phyloP scores from a whole-genome alignment of 495 filamentous ascomycete species.

The Neurospora cerealis region DNA sequence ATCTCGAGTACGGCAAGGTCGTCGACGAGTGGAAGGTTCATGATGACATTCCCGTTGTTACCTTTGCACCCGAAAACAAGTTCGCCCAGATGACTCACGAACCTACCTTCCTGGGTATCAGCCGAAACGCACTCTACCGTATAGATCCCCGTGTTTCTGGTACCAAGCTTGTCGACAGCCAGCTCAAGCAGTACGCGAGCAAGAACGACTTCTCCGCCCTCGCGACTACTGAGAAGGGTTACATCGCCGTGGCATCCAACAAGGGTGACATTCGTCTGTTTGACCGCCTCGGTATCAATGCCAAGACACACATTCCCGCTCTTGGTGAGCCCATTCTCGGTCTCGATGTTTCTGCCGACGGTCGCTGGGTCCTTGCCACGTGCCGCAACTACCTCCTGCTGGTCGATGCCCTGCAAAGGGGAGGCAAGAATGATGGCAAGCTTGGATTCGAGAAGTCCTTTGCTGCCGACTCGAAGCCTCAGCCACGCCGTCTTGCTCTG shows the following conservation, averaged over 20 bases:
- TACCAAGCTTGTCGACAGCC: constrained; percentile 83
- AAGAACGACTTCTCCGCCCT: constrained; percentile 95
- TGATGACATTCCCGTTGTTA: constrained; percentile 85
- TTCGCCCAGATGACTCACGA: constrained; percentile 95
- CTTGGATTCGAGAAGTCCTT: constrained; percentile 94
- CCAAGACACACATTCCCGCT: constrained; percentile 93
- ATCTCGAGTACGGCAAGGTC: constrained; percentile 96
- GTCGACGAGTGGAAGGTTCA: constrained; percentile 99
- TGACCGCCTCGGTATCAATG: constrained; percentile 91
- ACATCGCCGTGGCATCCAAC: constrained; percentile 91
- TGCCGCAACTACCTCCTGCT: constrained; percentile 92
- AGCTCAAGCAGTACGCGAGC: constrained; percentile 88
- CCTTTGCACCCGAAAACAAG: constrained; percentile 92
- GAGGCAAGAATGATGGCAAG: constrained; percentile 94
- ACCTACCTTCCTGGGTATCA: constrained; percentile 88
- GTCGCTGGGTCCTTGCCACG: constrained; percentile 88
- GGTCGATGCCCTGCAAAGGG: constrained; percentile 81
- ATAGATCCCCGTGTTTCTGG: constrained; percentile 86
- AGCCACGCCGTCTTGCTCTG: constrained; percentile 80
- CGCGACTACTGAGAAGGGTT: constrained; percentile 90
- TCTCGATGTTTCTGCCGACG: constrained; percentile 87
- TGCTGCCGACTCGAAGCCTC: constrained; percentile 83
- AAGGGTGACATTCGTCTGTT: constrained; percentile 97
- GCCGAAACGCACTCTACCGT: constrained; percentile 83
- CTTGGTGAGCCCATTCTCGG: constrained; percentile 93